Conservation (phyloP, 1,284 basidiomycete species). For the Heliocybe sulcata region DNA sequence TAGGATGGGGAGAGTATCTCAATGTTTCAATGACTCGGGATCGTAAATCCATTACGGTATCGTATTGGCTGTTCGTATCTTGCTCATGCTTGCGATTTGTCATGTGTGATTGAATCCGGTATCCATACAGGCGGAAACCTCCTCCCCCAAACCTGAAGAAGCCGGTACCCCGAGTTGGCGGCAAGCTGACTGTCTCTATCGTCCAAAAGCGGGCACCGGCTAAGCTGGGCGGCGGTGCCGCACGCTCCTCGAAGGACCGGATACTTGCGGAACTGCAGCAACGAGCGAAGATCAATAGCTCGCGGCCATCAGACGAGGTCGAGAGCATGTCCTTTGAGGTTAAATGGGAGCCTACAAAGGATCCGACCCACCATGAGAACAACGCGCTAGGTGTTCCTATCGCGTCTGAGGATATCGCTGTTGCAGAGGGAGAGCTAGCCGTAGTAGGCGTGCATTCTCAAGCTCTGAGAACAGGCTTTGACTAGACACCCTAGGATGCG, state of each 20-base stretch:
- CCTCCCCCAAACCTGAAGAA: constrained; percentile 25
- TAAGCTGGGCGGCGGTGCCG: constrained; percentile 21
- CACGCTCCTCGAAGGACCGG: constrained; percentile 42
- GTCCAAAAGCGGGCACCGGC: constrained; percentile 24
- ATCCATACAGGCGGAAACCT: constrained; percentile 37
- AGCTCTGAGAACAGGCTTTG: background rate
- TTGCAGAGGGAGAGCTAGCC: constrained; percentile 31
- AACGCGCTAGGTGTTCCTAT: constrained; percentile 53
- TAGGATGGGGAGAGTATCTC: constrained; percentile 73
- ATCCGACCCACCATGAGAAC: too few species aligned
- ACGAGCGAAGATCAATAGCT: constrained; percentile 43
- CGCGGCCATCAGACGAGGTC: constrained; percentile 62
- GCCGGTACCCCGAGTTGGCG: constrained; percentile 51
- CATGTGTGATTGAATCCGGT: background rate
- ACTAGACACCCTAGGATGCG: constrained; percentile 56
- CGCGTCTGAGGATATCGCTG: constrained; percentile 31
- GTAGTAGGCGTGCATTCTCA: constrained; percentile 44
- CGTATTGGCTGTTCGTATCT: constrained; percentile 68
- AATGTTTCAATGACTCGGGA: constrained; percentile 56
- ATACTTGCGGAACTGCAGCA: constrained; percentile 56
- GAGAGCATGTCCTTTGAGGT: constrained; percentile 53
- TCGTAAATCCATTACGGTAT: constrained; percentile 55
- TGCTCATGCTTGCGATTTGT: constrained; percentile 2
- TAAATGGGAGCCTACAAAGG: constrained; percentile 59
- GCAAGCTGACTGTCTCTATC: constrained; percentile 43